Evolutionary conservation across 2,329 filamentous ascomycete genomes (phyloP), one percentile per base, ranked within the genome.

Genomic region (Coniella lustricola): DNA sequence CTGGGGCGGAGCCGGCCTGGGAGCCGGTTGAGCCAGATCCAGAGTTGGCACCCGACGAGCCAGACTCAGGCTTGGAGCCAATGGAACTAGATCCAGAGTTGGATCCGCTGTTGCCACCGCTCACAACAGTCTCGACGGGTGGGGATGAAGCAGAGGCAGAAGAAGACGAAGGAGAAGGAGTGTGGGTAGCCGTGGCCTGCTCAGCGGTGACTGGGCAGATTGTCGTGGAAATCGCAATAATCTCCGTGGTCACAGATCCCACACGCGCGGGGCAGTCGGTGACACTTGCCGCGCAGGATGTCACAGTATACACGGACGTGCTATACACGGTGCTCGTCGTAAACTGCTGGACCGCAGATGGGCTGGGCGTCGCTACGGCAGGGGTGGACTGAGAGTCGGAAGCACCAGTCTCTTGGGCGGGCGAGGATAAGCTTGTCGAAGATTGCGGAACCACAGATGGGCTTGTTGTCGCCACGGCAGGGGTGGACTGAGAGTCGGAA

Each of bases 301-400:
- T 79, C 62, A 80, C 68, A 55, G 77, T 82, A 54, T 75, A 69
- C 54, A 78, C 59, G 13, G 55, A 55, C 16, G 66, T 71, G 44
- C 64, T 64, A 58, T 62, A 70, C 45, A 72, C 60, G n/a, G 66
- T 67, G 46, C 65, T 69, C 22, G 66, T 68, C 25, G 57, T 59
- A 46, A 59, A 43, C 25, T 42, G 34, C 21, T 45, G 35, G 3
- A n/a, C n/a, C n/a, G 44, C 20, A 25, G 35, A 42, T 0, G 13
- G 14, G 29, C 46, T 40, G 36, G 49, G 35, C 25, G 44, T 34
- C 10, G 57, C 54, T 59, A 63, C 65, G 44, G 64, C 56, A 25
- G 67, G 69, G 22, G 64, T 69, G 52, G 62, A 64, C 20, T 66
- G 44, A 17, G 63, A 50, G 35, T 68, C 60, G 13, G 56, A 49